Percentiles rank a stretch among this genome's conserved stretches.
These are phyloP conservation scores for Pichia kluyveri DNA, from an alignment of 805 yeast genomes.

Conservation along the genomic window DNA sequence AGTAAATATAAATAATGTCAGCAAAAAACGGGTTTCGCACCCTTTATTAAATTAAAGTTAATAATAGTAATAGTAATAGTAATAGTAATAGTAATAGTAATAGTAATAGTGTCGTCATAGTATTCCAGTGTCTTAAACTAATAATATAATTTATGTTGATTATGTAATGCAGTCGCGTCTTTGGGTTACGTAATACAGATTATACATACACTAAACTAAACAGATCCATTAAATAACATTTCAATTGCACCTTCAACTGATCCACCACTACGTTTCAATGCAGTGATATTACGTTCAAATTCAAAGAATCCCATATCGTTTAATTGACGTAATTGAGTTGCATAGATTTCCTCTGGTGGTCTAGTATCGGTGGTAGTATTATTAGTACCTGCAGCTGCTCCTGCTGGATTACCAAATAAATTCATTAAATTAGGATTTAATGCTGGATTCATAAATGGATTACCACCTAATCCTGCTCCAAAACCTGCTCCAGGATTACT, in stretches of 20 bases:
- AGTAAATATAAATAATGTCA: too few relatives aligned
- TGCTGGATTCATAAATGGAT: slow-evolving; percentile 29
- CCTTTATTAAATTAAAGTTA: too few relatives aligned
- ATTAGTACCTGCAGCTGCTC: slow-evolving; percentile 11
- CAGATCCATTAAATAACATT: slow-evolving; percentile 59
- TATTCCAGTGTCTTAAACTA: too few relatives aligned
- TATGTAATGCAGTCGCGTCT: too few relatives aligned
- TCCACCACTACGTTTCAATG: slow-evolving; percentile 92
- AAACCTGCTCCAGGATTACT: slow-evolving; percentile 11
- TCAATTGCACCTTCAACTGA: slow-evolving; percentile 96
- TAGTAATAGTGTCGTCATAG: too few relatives aligned
- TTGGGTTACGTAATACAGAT: too few relatives aligned
- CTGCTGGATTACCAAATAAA: slow-evolving; percentile 35
- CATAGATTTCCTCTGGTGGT: slow-evolving; percentile 77
- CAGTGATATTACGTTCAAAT: slow-evolving; percentile 85
- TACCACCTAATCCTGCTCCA: slow-evolving; percentile 10
- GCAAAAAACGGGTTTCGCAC: neutral
- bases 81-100: too few relatives aligned
- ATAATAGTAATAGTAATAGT: too few relatives aligned
- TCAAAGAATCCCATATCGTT: slow-evolving; percentile 86
- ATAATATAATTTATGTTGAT: too few relatives aligned
- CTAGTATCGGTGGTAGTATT: slow-evolving; percentile 64
- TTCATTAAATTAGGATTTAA: slow-evolving; percentile 41
- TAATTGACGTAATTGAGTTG: slow-evolving; percentile 59
- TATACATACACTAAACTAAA: slow-evolving; percentile 19